Conservation (phyloP, 1,284 basidiomycete genomes). For the Apiotrichum veenhuisii region DNA sequence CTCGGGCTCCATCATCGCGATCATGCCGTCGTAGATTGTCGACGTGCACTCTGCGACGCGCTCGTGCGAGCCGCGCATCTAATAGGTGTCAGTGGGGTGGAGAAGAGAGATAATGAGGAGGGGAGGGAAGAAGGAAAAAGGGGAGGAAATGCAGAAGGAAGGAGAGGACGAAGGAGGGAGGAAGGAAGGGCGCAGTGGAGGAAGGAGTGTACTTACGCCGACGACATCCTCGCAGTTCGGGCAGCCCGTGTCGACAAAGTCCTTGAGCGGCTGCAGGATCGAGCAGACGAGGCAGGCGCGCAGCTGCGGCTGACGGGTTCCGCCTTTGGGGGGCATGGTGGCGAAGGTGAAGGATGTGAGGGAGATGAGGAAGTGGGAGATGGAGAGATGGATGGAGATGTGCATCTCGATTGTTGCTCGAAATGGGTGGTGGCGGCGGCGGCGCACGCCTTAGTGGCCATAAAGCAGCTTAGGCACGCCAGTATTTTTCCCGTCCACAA, state of each 20-base stretch:
- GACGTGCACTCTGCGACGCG: slow-evolving; percentile 84
- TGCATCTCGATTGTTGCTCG: too few relatives aligned
- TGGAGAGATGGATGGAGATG: not conserved
- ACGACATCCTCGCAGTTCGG: slow-evolving; percentile 96
- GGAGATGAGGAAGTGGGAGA: not conserved
- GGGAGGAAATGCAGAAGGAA: too few relatives aligned
- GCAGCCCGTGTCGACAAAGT: slow-evolving; percentile 83
- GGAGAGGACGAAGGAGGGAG: too few relatives aligned
- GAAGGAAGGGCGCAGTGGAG: not conserved
- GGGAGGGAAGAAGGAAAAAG: too few relatives aligned
- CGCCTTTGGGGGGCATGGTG: slow-evolving; percentile 31
- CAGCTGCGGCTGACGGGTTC: slow-evolving; percentile 52
- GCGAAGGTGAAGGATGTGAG: not conserved
- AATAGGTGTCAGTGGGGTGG: too few relatives aligned
- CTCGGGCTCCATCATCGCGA: slow-evolving; percentile 82
- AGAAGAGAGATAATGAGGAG: too few relatives aligned
- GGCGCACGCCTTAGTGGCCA: not conserved
- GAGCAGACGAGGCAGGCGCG: slow-evolving; percentile 91
- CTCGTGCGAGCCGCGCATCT: slow-evolving; percentile 87
- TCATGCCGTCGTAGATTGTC: slow-evolving; percentile 89
- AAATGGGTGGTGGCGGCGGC: too few relatives aligned
- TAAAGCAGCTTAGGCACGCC: too few relatives aligned
- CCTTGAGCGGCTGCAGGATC: slow-evolving; percentile 74
- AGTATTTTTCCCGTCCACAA: too few relatives aligned
- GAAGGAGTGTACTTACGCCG: slow-evolving; percentile 59